These are phyloP conservation scores for Laguncularia racemosa DNA, from an alignment of 345 rosid genomes.

Conservation along the genomic window DNA sequence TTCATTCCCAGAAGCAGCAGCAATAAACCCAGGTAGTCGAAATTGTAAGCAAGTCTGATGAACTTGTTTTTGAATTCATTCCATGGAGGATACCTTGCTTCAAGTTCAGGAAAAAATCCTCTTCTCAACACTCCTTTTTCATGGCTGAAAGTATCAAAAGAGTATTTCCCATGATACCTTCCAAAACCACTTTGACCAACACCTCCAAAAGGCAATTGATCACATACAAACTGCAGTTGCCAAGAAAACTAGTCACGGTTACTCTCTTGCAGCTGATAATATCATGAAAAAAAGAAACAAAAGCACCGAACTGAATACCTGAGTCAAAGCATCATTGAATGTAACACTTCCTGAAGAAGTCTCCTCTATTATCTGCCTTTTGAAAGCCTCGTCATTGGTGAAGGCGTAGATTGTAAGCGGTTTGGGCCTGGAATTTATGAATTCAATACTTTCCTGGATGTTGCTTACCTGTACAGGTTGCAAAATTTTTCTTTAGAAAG, in stretches of 20 bases:
- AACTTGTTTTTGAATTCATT: constrained; percentile 62
- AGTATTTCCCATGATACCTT: constrained; percentile 87
- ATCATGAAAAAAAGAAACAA: neutral
- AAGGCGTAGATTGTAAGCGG: constrained; percentile 55
- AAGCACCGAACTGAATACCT: constrained; percentile 26
- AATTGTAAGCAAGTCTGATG: constrained; percentile 42
- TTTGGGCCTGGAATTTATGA: constrained; percentile 47
- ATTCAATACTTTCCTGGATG: constrained; percentile 46
- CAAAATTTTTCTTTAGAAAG: neutral
- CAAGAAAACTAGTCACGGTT: neutral
- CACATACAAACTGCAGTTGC: constrained; percentile 53
- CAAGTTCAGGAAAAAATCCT: constrained; percentile 54
- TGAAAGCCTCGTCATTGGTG: constrained; percentile 55
- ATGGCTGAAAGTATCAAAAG: constrained; percentile 87
- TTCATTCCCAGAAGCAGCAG: constrained; percentile 56
- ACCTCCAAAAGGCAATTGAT: constrained; percentile 78
- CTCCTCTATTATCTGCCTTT: constrained; percentile 41
- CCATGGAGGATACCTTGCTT: constrained; percentile 87
- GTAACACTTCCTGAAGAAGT: constrained; percentile 71
- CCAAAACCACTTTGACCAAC: constrained; percentile 81
- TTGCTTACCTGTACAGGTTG: constrained; percentile 31
- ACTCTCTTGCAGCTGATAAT: neutral
- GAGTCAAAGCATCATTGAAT: constrained; percentile 69
- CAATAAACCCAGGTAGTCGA: constrained; percentile 44
- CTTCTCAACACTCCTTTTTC: constrained; percentile 74